Conservation (phyloP, 2,329 filamentous ascomycete genomes). For the Fonsecaea multimorphosa region DNA sequence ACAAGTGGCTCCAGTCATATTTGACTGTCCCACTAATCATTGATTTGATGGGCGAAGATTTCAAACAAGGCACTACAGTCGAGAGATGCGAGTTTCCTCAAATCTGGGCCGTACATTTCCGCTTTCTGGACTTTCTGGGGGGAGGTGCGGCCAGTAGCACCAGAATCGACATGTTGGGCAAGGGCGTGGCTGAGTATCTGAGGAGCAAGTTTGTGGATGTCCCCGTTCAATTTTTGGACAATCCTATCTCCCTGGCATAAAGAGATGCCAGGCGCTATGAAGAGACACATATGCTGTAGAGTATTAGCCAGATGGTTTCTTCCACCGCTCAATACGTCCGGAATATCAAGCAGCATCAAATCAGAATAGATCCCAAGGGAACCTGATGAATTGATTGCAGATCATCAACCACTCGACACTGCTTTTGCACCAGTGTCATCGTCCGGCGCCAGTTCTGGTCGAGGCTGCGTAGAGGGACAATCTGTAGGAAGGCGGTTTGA, state of each 20-base stretch:
- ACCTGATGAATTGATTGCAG: no score
- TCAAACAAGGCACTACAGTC: slow-evolving; percentile 4
- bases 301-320: no score
- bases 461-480: no score
- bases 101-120: background rate
- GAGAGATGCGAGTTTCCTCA: slow-evolving; percentile 4
- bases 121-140: slow-evolving; percentile 9
- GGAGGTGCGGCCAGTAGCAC: slow-evolving; percentile 14
- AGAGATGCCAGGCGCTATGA: no score
- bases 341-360: no score
- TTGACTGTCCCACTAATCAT: background rate
- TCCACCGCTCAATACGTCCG: no score
- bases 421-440: no score
- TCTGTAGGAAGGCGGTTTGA: no score
- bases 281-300: no score
- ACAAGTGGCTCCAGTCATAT: background rate
- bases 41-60: background rate
- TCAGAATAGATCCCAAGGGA: no score
- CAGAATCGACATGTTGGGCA: slow-evolving; percentile 16
- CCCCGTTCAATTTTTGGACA: slow-evolving; percentile 1
- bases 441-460: no score
- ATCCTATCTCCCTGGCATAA: background rate
- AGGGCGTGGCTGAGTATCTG: slow-evolving; percentile 10
- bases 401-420: no score
- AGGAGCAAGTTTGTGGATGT: background rate